These are phyloP conservation scores for Coccomyxa subellipsoidea DNA, from an alignment of 163 green algal genomes.

Conservation along the genomic window DNA sequence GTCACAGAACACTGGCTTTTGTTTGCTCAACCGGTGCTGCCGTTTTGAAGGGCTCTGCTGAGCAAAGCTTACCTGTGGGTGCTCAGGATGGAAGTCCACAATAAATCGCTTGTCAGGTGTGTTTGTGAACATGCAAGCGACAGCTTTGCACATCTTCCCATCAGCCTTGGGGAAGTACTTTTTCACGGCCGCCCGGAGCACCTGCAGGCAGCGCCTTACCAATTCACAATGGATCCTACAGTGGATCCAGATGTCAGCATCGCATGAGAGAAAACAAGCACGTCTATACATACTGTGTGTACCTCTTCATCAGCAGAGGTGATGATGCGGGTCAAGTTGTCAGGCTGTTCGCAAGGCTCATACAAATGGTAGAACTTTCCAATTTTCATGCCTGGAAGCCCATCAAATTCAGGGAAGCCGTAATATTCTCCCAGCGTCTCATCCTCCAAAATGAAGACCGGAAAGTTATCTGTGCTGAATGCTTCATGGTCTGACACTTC, in stretches of 20 bases:
- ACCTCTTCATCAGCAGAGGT: slow-evolving; percentile 39
- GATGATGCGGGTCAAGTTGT: slow-evolving; percentile 25
- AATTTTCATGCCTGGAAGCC: slow-evolving; percentile 28
- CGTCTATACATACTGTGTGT: too few species aligned
- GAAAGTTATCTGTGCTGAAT: slow-evolving; percentile 32
- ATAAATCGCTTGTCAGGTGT: slow-evolving; percentile 53
- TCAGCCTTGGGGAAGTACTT: slow-evolving; percentile 44
- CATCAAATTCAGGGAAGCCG: slow-evolving; percentile 40
- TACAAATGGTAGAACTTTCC: slow-evolving; percentile 43
- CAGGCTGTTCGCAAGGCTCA: slow-evolving; percentile 16
- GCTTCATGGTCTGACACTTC: slow-evolving; percentile 3
- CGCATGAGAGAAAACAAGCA: too few species aligned
- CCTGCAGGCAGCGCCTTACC: slow-evolving; percentile 16
- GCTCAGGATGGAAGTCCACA: slow-evolving; percentile 41
- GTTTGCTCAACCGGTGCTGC: too few species aligned
- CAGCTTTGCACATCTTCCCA: slow-evolving; percentile 26
- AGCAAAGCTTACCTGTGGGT: slow-evolving; percentile 29
- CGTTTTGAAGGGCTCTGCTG: too few species aligned
- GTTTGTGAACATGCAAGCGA: slow-evolving; percentile 58
- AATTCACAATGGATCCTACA: too few species aligned
- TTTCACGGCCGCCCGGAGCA: slow-evolving; percentile 27
- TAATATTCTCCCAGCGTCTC: slow-evolving; percentile 30
- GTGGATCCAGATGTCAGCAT: too few species aligned
- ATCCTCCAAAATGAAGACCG: slow-evolving; percentile 46
- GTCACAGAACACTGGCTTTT: too few species aligned